Percentiles rank a stretch among this genome's conserved stretches.
Evolutionary conservation across 306 rosid genomes (phyloP).

Genomic region (Ochetophila trinervis): DNA sequence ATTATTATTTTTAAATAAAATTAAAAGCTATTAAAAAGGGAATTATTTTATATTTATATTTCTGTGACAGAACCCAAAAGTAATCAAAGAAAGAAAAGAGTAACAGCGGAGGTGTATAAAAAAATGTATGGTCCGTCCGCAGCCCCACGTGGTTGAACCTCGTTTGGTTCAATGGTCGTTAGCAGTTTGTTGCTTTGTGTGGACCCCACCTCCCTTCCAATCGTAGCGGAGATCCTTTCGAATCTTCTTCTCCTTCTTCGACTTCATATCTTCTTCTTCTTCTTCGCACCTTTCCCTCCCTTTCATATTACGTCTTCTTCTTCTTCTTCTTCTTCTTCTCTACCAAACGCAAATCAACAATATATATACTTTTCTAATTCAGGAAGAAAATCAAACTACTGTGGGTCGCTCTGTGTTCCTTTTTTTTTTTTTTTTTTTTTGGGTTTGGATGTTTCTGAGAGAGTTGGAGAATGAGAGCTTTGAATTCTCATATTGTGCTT

Average conservation of each 20-base stretch:
- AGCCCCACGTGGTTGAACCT: constrained; percentile 23
- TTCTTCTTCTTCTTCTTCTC: not conserved
- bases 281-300: constrained; percentile 5
- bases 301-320: not conserved
- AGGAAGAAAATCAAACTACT: not conserved
- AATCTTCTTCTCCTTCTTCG: constrained; percentile 48
- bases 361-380: not conserved
- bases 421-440: too few relatives aligned
- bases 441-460: not conserved
- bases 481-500: constrained; percentile 61
- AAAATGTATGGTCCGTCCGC: constrained; percentile 17
- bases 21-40: too few relatives aligned
- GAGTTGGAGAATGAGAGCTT: constrained; percentile 37
- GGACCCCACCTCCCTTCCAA: constrained; percentile 44
- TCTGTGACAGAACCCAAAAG: too few relatives aligned
- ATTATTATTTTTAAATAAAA: too few relatives aligned
- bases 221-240: constrained; percentile 50
- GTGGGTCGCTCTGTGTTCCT: not conserved
- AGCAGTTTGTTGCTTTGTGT: constrained; percentile 4
- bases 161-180: constrained; percentile 21
- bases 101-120: not conserved
- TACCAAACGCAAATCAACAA: not conserved
- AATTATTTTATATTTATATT: too few relatives aligned
- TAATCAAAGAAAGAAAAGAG: too few relatives aligned
- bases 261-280: constrained; percentile 14